A percentile compares a stretch with the other conserved stretches of the same genome.
Conservation (phyloP, 768 basidiomycete genomes). For the Leucosporidium creatinivorum region DNA sequence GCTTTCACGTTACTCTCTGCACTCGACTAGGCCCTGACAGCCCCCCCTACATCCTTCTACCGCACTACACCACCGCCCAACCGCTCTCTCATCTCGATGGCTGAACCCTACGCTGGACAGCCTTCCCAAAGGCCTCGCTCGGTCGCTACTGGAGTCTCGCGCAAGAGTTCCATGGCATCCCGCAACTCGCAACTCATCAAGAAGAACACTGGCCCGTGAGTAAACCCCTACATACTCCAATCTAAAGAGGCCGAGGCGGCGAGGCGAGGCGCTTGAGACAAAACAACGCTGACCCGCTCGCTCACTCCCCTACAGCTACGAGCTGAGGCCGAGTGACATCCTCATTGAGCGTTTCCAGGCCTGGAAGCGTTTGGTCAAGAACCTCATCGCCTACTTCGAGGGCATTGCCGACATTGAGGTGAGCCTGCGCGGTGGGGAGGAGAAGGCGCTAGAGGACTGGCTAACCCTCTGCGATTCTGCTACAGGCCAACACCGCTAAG, state of each 20-base stretch:
- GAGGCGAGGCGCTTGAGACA: not conserved
- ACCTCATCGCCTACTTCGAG: conserved; percentile 37
- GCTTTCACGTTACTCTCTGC: too few species aligned
- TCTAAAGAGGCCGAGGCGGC: not conserved
- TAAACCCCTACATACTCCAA: not conserved
- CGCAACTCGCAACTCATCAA: conserved; percentile 82
- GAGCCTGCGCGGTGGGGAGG: not conserved
- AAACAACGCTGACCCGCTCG: not conserved
- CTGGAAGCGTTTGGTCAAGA: conserved; percentile 36
- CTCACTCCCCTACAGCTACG: conserved; percentile 10
- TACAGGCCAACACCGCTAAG: conserved; percentile 69
- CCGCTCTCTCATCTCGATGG: too few species aligned
- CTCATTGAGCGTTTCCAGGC: conserved; percentile 67
- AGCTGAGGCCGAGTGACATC: conserved; percentile 79
- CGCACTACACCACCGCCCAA: too few species aligned
- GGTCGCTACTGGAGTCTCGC: conserved; percentile 47
- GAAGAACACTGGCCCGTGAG: conserved; percentile 59
- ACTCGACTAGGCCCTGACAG: too few species aligned
- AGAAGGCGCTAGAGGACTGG: too few species aligned
- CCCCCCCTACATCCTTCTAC: too few species aligned
- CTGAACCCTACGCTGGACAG: not conserved
- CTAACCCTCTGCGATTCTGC: too few species aligned
- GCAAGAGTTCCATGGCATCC: conserved; percentile 64
- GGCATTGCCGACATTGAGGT: conserved; percentile 73
- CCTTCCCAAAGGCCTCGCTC: conserved; percentile 17